Base-by-base conservation (phyloP, 2,329 filamentous ascomycete species). In the Metarhizium album region DNA sequence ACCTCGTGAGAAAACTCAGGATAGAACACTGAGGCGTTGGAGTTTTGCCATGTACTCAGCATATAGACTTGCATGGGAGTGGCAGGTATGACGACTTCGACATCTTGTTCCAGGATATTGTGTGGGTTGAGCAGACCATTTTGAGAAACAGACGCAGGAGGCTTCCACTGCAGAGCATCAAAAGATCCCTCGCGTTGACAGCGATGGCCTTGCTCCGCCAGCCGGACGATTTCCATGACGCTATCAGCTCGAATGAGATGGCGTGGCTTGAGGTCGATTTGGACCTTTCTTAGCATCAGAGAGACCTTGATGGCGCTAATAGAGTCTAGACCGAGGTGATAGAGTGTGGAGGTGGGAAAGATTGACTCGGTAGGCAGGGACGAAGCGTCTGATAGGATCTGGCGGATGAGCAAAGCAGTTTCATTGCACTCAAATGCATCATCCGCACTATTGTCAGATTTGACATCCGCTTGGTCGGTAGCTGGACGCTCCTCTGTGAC, bases 291-390 rank as follows among this genome's bases (percentile, higher is more conserved):
- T 3, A 96, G 70, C 7, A 90, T 71, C 0, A 84, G 78, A 8
- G 83, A 81, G 3, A 90, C 82, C 60, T 93, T 94, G 69, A 96
- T 93, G 1, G 89, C 85, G 55, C 84, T 91, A 64, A 96, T 95
- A 0, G 90, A 96, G 63, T 96, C 90, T 1, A 96, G 78, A 0
- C 90, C 90, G 2, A 96, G 74, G 55, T 93, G 83, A 64, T 93
- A 95, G 13, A 95, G 78, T 0, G 78, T 87, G 47, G 82, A 78
- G 1, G 74, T 70, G 50, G 74, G 74, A 2, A 69, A 66, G 48
- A 95, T 86, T 2, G 79, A 71, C 0, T 72, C 61, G 18, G 73
- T 66, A 0, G 82, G 70, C 0, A 85, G 67, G 16, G 76, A 78
- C 0, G 89, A 86, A 1, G 90, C 73, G 29, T 73, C 62, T 1